Evolutionary conservation across 129 eudicot genomes (phyloP).

Genomic region (Daucus carota): DH1_v3.0 NC_030389.2:7189001-7189500

Average conservation of each 20-base stretch:
- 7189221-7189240: constrained; percentile 71
- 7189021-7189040: constrained; percentile 63
- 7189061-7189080: constrained; percentile 45
- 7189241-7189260: constrained; percentile 65
- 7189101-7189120: constrained; percentile 49
- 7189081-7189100: constrained; percentile 51
- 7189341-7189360: constrained; percentile 80
- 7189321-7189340: constrained; percentile 70
- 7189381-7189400: constrained; percentile 93
- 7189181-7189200: constrained; percentile 69
- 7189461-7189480: constrained; percentile 40
- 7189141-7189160: constrained; percentile 77
- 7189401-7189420: constrained; percentile 83
- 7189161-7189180: constrained; percentile 87
- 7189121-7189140: constrained; percentile 66
- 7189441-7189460: constrained; percentile 65
- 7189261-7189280: constrained; percentile 81
- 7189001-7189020: constrained; percentile 89
- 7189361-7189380: constrained; percentile 96
- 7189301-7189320: constrained; percentile 96
- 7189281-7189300: constrained; percentile 82
- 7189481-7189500: constrained; percentile 43
- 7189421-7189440: constrained; percentile 61
- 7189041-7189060: constrained; percentile 56
- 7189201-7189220: constrained; percentile 83